A percentile compares a stretch with the other conserved stretches of the same genome.
phyloP scores from a whole-genome alignment of 108 stramenopile genomes.

The Nitzschia putrida region DNA sequence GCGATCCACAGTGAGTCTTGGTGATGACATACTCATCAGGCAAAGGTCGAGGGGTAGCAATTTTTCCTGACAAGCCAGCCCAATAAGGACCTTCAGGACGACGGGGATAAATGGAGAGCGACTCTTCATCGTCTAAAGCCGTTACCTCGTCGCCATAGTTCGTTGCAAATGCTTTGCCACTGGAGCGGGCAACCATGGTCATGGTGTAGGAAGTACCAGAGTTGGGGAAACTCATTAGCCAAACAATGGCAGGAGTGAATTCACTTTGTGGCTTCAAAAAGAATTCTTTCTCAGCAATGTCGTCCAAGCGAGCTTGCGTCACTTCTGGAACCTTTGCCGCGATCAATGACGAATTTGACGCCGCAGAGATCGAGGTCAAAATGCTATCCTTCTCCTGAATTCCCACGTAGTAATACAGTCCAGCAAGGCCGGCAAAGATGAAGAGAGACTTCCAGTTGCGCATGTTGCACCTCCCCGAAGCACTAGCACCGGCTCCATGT shows the following conservation, averaged over 20 bases:
- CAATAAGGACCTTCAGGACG: constrained; percentile 56
- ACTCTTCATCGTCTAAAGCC: constrained; percentile 27
- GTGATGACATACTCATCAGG: constrained; percentile 62
- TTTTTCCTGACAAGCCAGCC: constrained; percentile 39
- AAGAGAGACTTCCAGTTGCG: background rate
- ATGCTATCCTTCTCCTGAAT: constrained; percentile 11
- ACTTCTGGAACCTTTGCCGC: background rate
- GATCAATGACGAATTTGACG: background rate
- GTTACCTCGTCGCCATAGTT: constrained; percentile 44
- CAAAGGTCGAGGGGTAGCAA: constrained; percentile 30
- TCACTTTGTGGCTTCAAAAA: constrained; percentile 26
- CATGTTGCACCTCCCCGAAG: no score
- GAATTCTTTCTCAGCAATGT: constrained; percentile 14
- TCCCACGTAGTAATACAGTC: constrained; percentile 5
- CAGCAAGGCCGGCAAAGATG: background rate
- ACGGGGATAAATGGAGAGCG: constrained; percentile 37
- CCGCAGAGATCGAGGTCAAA: constrained; percentile 1
- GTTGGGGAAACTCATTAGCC: constrained; percentile 65
- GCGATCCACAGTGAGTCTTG: constrained; percentile 81
- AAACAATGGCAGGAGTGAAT: constrained; percentile 41
- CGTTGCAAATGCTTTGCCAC: constrained; percentile 32
- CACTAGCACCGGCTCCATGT: no score
- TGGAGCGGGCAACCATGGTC: constrained; percentile 24
- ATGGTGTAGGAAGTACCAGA: constrained; percentile 51
- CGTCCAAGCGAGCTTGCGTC: constrained; percentile 9